Base-by-base conservation (phyloP, 2,329 filamentous ascomycete genomes). In the Fusarium kyushuense region DNA sequence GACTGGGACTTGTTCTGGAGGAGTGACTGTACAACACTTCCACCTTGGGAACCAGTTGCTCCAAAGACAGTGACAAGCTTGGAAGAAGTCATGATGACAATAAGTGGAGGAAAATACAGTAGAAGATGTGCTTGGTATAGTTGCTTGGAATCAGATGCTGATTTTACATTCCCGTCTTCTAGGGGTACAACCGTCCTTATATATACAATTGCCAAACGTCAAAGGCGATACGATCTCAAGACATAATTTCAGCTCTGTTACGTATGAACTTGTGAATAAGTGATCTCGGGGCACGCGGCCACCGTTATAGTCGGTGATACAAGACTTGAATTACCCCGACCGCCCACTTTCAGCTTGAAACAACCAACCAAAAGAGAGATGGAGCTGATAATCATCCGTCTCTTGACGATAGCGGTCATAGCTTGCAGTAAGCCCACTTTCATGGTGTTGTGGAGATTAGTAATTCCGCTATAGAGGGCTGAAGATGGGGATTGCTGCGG, bases 61-160 rank as follows among this genome's bases (percentile, higher is more conserved):
- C 76, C 76, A 54, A 74, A 76, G 16, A 79, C 72, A 33, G 77
- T 76, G 33, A 78, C 62, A 58, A 76, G 42, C 51, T 74, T 76
- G 40, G 71, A 41, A 46, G 73, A 52, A 51, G 71, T 58, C 75
- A 77, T 77, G 17, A 11, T 58, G 30, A 16, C 23, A 38, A 45
- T 30, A 36, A 27, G 9, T 38, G 11, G 14, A 32, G 14, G 29
- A 45, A 32, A 42, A 8, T 40, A 27, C 46, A 36, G 38, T 48
- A 29, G 6, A 64, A 25, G 47, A 8, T 43, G 46, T 58, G 30
- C 10, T 55, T 54, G 54, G 53, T 51, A 29, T 30, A 13, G 23
- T 41, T 12, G 8, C n/a, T 33, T 55, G n/a, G 25, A 25, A 23
- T 33, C 60, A 53, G 36, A 51, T 62, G 41, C 59, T 70, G 57